These are phyloP conservation scores for Mycosarcoma maydis DNA, from an alignment of 1,284 basidiomycete species.

Conservation along the genomic window DNA sequence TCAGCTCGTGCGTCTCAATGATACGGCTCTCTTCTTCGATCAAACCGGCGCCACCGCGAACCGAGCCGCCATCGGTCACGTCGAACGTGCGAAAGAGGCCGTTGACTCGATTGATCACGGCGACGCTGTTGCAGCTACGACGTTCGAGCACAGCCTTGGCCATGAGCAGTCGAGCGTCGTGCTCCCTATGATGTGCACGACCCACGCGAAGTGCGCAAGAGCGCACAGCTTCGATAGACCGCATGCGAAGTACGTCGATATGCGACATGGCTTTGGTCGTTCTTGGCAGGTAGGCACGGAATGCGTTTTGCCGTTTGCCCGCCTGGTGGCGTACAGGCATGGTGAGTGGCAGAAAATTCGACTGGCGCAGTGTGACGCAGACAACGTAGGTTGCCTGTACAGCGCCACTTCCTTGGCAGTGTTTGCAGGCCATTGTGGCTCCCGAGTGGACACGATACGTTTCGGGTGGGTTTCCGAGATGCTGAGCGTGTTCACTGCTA, in stretches of 20 bases:
- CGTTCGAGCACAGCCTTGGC: constrained; percentile 69
- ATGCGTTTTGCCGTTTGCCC: constrained; percentile 69
- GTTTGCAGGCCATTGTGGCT: constrained; percentile 5
- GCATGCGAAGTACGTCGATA: constrained; percentile 74
- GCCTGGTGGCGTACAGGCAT: constrained; percentile 22
- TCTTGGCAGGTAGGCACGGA: constrained; percentile 72
- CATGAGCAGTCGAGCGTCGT: constrained; percentile 76
- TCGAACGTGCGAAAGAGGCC: constrained; percentile 72
- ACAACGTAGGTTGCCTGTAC: constrained; percentile 41
- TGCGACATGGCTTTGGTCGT: constrained; percentile 78
- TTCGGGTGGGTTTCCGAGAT: background rate
- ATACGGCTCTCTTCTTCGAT: constrained; percentile 67
- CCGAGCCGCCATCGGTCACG: constrained; percentile 77
- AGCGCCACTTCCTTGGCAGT: constrained; percentile 19
- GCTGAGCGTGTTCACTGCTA: constrained; percentile 12
- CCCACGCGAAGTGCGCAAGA: constrained; percentile 71
- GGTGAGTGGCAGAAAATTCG: constrained; percentile 32
- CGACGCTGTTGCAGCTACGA: constrained; percentile 73
- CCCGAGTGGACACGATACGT: background rate
- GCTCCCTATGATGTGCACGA: constrained; percentile 81
- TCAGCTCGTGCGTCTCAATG: constrained; percentile 70
- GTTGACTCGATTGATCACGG: constrained; percentile 78
- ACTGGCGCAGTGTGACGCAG: constrained; percentile 41
- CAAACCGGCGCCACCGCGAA: constrained; percentile 73
- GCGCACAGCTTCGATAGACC: constrained; percentile 72